phyloP scores from a whole-genome alignment of 2,329 filamentous ascomycete species.

The Diaporthe longicolla region DNA sequence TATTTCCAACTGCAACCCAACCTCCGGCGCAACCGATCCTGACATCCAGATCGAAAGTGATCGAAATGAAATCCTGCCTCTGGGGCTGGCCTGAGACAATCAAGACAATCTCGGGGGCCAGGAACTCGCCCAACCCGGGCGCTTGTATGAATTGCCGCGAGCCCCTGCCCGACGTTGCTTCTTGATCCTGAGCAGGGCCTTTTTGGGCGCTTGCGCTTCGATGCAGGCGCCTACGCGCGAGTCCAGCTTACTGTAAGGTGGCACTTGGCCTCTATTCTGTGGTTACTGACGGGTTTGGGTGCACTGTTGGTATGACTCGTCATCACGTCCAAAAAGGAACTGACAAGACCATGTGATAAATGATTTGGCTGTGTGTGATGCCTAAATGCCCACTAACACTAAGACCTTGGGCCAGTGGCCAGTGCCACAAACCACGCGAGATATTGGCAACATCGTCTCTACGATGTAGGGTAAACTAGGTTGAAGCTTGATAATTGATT shows the following conservation, averaged over 20 bases:
- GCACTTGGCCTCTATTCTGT: neutral
- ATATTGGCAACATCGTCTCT: neutral
- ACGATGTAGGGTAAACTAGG: neutral
- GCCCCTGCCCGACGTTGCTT: constrained; percentile 18
- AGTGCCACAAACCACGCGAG: neutral
- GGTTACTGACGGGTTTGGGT: neutral
- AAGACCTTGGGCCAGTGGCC: neutral
- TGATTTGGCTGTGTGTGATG: neutral
- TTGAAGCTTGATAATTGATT: neutral
- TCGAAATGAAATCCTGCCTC: constrained; percentile 8
- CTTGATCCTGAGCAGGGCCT: neutral
- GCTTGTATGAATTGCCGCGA: constrained; percentile 26
- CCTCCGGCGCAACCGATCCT: constrained; percentile 1
- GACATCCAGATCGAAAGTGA: constrained; percentile 19
- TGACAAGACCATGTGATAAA: neutral
- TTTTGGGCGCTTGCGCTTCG: constrained; percentile 37
- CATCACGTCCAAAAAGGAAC: neutral
- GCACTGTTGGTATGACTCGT: neutral
- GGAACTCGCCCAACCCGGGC: constrained; percentile 20
- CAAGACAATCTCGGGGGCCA: constrained; percentile 10
- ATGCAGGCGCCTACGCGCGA: constrained; percentile 3
- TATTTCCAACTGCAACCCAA: constrained; percentile 10
- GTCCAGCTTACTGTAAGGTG: neutral
- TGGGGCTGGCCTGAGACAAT: neutral
- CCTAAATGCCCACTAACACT: neutral